A percentile compares a stretch with the other conserved stretches of the same genome.
Evolutionary conservation across 768 basidiomycete species (phyloP).

Genomic region (Antrodiella citrinella): DNA sequence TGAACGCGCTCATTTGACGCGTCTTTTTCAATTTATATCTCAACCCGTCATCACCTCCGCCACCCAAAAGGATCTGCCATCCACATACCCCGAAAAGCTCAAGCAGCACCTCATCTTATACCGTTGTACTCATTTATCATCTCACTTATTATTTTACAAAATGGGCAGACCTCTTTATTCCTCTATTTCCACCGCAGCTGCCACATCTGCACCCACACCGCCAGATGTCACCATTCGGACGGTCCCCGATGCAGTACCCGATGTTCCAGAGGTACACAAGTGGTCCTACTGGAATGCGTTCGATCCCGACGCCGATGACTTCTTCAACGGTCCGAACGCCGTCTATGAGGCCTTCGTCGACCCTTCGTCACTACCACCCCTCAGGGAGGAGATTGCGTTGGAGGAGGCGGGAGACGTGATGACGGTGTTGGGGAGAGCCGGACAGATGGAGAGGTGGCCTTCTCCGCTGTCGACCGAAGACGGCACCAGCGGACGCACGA

Average conservation of each 20-base stretch:
- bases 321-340: conserved; percentile 49
- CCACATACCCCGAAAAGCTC: conserved; percentile 13
- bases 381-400: conserved; percentile 6
- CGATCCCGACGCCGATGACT: conserved; percentile 78
- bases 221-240: neutral
- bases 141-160: neutral
- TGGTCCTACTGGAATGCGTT: conserved; percentile 64
- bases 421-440: conserved; percentile 5
- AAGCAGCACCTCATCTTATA: conserved; percentile 7
- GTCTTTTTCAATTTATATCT: conserved; percentile 12
- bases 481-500: neutral
- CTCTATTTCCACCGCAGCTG: neutral
- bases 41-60: conserved; percentile 16
- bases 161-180: conserved; percentile 18
- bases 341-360: conserved; percentile 60
- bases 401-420: conserved; percentile 2
- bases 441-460: neutral
- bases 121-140: conserved; percentile 11
- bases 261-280: conserved; percentile 32
- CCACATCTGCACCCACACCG: neutral
- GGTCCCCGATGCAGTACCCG: neutral
- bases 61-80: conserved; percentile 7
- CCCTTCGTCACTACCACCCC: conserved; percentile 19
- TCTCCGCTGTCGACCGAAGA: neutral
- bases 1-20: conserved; percentile 8